Evolutionary conservation across 2,329 filamentous ascomycete species (phyloP).

Genomic region (Fusarium haematococcum): DNA sequence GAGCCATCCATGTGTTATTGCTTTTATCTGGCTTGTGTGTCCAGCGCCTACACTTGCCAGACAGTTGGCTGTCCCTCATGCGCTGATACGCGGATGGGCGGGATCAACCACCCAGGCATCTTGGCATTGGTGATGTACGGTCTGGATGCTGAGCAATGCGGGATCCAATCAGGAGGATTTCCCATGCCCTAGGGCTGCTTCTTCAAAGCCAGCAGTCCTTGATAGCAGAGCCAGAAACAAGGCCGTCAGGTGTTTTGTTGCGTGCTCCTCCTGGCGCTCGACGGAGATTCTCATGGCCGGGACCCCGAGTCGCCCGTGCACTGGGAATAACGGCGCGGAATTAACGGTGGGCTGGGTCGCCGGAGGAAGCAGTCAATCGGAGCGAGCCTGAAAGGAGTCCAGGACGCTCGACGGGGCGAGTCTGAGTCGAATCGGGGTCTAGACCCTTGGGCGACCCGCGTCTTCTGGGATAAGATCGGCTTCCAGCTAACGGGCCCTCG

Average conservation of each 20-base stretch:
- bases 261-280: not conserved
- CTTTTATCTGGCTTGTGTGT: not conserved
- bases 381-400: constrained; percentile 2
- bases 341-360: not conserved
- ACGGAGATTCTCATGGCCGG: constrained; percentile 20
- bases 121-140: not conserved
- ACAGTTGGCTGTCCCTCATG: not conserved
- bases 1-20: not conserved
- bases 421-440: constrained; percentile 31
- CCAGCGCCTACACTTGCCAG: not conserved
- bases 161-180: not conserved
- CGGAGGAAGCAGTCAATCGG: constrained; percentile 4
- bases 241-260: not conserved
- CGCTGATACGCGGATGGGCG: not conserved
- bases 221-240: not conserved
- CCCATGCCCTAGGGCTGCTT: not conserved
- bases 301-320: constrained; percentile 19
- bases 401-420: constrained; percentile 3
- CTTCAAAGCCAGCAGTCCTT: not conserved
- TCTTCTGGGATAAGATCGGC: constrained; percentile 31
- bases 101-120: not conserved
- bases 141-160: not conserved
- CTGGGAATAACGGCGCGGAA: constrained; percentile 31
- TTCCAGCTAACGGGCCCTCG: constrained; percentile 14
- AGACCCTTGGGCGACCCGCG: constrained; percentile 22